Base-by-base conservation (phyloP, 148 eudicot species). In the Spergularia marina region DNA sequence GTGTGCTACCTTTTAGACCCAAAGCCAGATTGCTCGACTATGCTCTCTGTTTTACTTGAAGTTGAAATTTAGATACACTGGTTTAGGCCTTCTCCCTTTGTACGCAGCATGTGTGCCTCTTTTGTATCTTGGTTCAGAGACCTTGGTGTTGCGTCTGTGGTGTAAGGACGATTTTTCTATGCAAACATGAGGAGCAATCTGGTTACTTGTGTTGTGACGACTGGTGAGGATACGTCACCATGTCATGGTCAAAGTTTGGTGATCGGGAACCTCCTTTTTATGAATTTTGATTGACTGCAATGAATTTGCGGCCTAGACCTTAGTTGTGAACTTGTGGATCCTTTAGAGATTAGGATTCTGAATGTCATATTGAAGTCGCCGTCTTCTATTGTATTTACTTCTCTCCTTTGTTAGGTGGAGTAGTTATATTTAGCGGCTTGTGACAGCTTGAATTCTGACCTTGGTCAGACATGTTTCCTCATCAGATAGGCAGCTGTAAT, bases 21-120 rank as follows among this genome's bases (percentile, higher is more conserved):
- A 40, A 4, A 51, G 39, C 40, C 49, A 10, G 4, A 67, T 7
- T 12, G 49, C 71, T 68, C 55, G 36, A 68, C 9, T 68, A 7
- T 5, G 16, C 47, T n/a, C 30, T 68, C 71, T 68, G 57, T 23
- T 68, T 40, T 18, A 68, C 51, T 68, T 51, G 3, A 40, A 49
- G 72, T 51, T 49, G 5, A 68, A 51, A 0, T 3, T 49, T 51
- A 51, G 5, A 16, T 6, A 18, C 18, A 20, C 49, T 49, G 55
- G 49, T 68, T 68, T 12, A 68, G 72, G 4, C 30, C 34, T 68
- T 66, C n/a, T n/a, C 20, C 23, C 57, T 49, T 68, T 25, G 21
- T 30, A 0, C 36, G 36, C 36, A 2, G 39, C 21, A 55, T 10
- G 55, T 20, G 0, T 30, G 66, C 11, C 55, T 44, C 10, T 68